Base-by-base conservation (phyloP, 1,284 basidiomycete genomes). In the Malassezia vespertilionis region DNA sequence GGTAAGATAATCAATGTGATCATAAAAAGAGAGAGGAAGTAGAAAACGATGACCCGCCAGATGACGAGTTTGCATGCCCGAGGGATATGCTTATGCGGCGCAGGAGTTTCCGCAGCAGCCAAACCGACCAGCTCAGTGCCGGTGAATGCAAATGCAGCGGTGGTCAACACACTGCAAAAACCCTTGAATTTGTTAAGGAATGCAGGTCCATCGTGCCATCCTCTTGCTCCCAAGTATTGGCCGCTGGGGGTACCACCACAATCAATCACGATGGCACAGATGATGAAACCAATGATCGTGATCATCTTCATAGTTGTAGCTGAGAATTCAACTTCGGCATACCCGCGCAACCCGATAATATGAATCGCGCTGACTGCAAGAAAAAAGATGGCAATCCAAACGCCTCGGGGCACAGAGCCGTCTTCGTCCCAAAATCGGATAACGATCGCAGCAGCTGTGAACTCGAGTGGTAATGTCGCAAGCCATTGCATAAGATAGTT, bases 101-200 rank as follows among this genome's bases (percentile, higher is more conserved):
- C 72, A 34, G 60, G 60, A 2, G 72, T 69, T 59, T 86, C 84
- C 21, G 80, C 73, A 22, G 84, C 86, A 46, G 85, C 77, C 69
- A 88, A 80, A 28, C 84, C 86, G 26, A 89, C 83, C 51, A 88
- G 82, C 69, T 90, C 87, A 9, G 85, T 87, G 32, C 37, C 80
- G 79, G 38, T 82, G 74, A 81, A 88, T 8, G 82, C 84, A 76
- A 89, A 90, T 3, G 83, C 84, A 4, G 85, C 83, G 12, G 72
- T 60, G 14, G 71, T 60, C 20, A 72, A 58, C 11, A 70, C 60
- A 5, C 46, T 51, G 46, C 65, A 71, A 58, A 72, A 72, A 2
- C 65, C 72, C 9, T 73, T 57, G 58, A 73, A 74, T 2, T 37
- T 53, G 51, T 73, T 69, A 15, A 71, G 69, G 44, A 76, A 74